These are phyloP conservation scores for Corylus heterophylla DNA, from an alignment of 306 rosid genomes.

Conservation along the genomic window DNA sequence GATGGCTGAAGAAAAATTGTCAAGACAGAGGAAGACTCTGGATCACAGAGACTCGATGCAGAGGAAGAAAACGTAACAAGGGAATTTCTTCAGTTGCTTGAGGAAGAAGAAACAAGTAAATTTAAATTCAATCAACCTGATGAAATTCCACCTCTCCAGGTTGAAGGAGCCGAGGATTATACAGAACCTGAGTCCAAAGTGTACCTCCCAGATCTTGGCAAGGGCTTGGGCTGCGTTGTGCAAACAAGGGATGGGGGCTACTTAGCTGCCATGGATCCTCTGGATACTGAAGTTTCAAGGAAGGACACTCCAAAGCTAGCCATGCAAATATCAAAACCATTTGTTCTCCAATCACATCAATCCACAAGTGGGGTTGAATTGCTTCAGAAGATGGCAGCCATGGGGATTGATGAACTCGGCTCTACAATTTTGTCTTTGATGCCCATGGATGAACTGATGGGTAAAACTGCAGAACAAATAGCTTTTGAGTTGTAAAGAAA, in stretches of 20 bases:
- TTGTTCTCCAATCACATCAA: slow-evolving; percentile 49
- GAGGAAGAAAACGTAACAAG: slow-evolving; percentile 86
- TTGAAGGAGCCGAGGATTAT: slow-evolving; percentile 41
- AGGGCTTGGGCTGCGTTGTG: slow-evolving; percentile 74
- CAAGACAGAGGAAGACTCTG: slow-evolving; percentile 49
- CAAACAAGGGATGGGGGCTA: slow-evolving; percentile 87
- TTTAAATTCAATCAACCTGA: slow-evolving; percentile 42
- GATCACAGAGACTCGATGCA: slow-evolving; percentile 62
- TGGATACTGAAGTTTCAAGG: slow-evolving; percentile 46
- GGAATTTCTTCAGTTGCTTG: slow-evolving; percentile 94
- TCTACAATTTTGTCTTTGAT: slow-evolving; percentile 53
- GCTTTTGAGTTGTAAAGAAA: too few species aligned
- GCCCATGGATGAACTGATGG: slow-evolving; percentile 79
- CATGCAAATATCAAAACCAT: slow-evolving; percentile 83
- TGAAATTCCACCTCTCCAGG: slow-evolving; percentile 50
- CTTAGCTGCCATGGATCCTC: slow-evolving; percentile 84
- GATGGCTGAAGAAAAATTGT: slow-evolving; percentile 55
- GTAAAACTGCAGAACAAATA: slow-evolving; percentile 90
- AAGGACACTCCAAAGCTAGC: slow-evolving; percentile 82
- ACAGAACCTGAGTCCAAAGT: slow-evolving; percentile 53
- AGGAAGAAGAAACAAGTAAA: slow-evolving; percentile 56
- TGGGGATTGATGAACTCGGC: slow-evolving; percentile 68
- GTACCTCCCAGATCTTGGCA: slow-evolving; percentile 90
- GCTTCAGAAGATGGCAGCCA: slow-evolving; percentile 69
- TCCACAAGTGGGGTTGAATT: slow-evolving; percentile 70